Conservation (phyloP, 306 rosid species). For the Cucumis cinereus region DNA sequence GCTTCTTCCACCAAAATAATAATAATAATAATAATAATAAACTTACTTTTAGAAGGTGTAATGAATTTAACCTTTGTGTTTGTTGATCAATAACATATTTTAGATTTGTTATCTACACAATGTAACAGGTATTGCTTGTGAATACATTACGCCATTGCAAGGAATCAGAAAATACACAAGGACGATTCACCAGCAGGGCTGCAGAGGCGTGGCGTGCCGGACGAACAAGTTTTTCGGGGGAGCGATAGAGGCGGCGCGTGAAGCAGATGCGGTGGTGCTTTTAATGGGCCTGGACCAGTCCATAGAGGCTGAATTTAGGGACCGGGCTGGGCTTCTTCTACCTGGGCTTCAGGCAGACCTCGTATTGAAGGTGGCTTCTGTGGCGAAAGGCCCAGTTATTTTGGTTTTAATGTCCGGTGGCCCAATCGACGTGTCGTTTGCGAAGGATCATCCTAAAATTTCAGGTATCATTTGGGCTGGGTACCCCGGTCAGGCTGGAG, state of each 20-base stretch:
- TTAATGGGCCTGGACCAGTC: conserved; percentile 80
- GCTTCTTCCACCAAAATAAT: too few species aligned
- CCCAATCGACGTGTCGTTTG: conserved; percentile 58
- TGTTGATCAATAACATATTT: too few species aligned
- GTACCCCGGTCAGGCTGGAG: conserved; percentile 87
- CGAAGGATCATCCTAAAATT: conserved; percentile 36
- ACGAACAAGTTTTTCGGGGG: conserved; percentile 29
- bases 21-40: too few species aligned
- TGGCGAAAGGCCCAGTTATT: conserved; percentile 58
- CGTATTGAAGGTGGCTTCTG: conserved; percentile 46
- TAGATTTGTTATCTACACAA: too few species aligned
- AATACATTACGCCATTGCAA: conserved; percentile 57
- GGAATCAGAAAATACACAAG: conserved; percentile 47
- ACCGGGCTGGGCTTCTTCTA: conserved; percentile 39
- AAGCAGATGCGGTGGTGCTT: conserved; percentile 50
- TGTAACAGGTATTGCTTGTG: conserved; percentile 54
- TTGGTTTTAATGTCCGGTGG: conserved; percentile 83
- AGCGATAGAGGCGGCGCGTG: conserved; percentile 46
- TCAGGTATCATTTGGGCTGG: conserved; percentile 65
- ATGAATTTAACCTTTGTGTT: too few species aligned
- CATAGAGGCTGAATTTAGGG: conserved; percentile 62
- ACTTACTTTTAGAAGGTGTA: too few species aligned
- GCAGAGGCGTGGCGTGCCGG: conserved; percentile 39
- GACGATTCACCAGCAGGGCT: conserved; percentile 41
- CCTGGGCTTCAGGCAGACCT: conserved; percentile 78